phyloP scores from a whole-genome alignment of 768 basidiomycete species.

The Phallus indusiatus region DNA sequence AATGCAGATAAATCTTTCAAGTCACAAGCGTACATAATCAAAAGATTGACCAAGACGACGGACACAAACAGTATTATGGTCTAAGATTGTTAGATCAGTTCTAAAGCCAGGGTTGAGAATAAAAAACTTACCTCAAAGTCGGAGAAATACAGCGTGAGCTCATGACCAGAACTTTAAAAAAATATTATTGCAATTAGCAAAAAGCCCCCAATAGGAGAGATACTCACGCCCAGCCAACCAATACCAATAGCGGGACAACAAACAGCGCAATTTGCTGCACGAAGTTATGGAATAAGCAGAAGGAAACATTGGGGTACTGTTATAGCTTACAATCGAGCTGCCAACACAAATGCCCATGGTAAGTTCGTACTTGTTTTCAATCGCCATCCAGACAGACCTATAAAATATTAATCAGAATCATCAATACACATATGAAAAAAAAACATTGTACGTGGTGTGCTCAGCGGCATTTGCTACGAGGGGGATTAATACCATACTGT shows the following conservation, averaged over 20 bases:
- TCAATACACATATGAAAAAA: conserved; percentile 7
- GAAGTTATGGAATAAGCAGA: not conserved
- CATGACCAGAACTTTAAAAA: conserved; percentile 45
- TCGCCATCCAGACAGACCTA: conserved; percentile 84
- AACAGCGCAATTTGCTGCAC: conserved; percentile 76
- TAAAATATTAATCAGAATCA: conserved; percentile 16
- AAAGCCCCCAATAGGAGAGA: conserved; percentile 11
- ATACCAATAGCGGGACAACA: conserved; percentile 79
- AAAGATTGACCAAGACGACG: conserved; percentile 77
- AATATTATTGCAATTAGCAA: not conserved
- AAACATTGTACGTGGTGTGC: conserved; percentile 35
- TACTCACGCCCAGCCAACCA: conserved; percentile 78
- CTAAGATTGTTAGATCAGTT: conserved; percentile 23
- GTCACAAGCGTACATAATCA: conserved; percentile 48
- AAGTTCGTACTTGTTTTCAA: conserved; percentile 63
- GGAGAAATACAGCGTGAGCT: conserved; percentile 73
- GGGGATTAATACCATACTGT: conserved; percentile 68
- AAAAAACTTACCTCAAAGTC: conserved; percentile 60
- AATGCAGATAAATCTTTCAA: not conserved
- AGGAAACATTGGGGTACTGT: not conserved
- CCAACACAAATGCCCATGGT: conserved; percentile 77
- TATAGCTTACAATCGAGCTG: conserved; percentile 59
- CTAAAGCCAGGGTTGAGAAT: not conserved
- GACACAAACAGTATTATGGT: conserved; percentile 82
- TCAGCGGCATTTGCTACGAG: conserved; percentile 85